These are phyloP conservation scores for Solanum clarkiae DNA, from an alignment of 257 asterid genomes.

Conservation along the genomic window DNA sequence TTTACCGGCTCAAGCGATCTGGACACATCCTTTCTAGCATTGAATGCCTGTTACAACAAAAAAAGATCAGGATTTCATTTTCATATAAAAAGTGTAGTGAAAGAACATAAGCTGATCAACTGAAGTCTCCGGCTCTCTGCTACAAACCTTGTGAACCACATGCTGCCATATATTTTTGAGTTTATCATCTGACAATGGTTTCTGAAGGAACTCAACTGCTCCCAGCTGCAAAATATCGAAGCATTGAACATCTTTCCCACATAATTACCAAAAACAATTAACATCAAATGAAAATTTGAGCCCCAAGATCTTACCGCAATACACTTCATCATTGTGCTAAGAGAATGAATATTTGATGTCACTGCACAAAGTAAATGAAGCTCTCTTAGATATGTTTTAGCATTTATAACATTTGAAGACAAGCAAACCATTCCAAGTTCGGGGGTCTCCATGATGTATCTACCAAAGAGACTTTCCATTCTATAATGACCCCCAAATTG, in stretches of 20 bases:
- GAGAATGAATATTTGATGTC: slow-evolving; percentile 25
- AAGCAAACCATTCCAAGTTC: background rate
- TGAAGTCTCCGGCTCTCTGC: background rate
- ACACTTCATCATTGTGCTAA: slow-evolving; percentile 43
- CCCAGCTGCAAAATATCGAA: slow-evolving; percentile 24
- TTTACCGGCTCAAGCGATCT: slow-evolving; percentile 25
- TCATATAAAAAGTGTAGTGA: background rate
- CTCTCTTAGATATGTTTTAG: background rate
- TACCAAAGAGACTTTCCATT: background rate
- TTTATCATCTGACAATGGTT: slow-evolving; percentile 39
- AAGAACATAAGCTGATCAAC: background rate
- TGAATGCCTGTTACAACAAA: slow-evolving; percentile 34
- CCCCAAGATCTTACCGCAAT: slow-evolving; percentile 27
- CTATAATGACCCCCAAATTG: background rate
- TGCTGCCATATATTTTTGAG: slow-evolving; percentile 41
- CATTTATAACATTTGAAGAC: background rate
- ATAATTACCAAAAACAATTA: background rate
- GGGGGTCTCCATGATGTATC: background rate
- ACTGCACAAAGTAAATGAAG: slow-evolving; percentile 9
- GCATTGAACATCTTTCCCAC: background rate
- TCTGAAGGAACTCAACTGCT: slow-evolving; percentile 46
- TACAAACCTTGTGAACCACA: slow-evolving; percentile 35
- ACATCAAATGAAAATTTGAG: background rate
- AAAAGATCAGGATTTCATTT: slow-evolving; percentile 4
- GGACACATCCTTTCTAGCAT: slow-evolving; percentile 20